Percentiles rank a stretch among this genome's conserved stretches.
Evolutionary conservation across 2,329 filamentous ascomycete genomes (phyloP).

Genomic region (Cladophialophora psammophila): DNA sequence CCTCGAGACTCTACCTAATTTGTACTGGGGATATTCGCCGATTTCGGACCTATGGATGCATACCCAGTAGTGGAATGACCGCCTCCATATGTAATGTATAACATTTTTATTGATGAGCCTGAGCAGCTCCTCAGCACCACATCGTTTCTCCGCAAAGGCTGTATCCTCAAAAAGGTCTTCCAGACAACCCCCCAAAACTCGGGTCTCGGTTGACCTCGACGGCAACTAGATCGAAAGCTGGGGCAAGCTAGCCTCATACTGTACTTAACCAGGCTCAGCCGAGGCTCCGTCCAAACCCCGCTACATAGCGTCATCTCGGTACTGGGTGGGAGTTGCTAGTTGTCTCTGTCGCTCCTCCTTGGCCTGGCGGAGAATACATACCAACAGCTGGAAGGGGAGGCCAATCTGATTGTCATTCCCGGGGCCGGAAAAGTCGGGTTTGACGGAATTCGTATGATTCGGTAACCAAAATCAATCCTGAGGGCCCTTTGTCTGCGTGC

Average conservation of each 20-base stretch:
- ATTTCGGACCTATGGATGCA: background rate
- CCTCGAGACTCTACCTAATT: no score
- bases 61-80: background rate
- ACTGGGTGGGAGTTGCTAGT: background rate
- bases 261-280: conserved; percentile 13
- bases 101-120: background rate
- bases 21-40: background rate
- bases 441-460: background rate
- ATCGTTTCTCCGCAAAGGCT: background rate
- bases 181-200: background rate
- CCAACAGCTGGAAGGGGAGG: no score
- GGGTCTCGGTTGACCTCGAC: conserved; percentile 4
- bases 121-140: background rate
- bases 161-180: background rate
- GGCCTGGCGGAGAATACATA: background rate
- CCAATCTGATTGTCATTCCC: background rate
- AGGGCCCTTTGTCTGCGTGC: background rate
- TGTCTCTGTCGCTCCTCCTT: background rate
- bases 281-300: conserved; percentile 32
- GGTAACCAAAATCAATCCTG: no score
- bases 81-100: background rate
- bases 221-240: conserved; percentile 18
- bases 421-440: background rate
- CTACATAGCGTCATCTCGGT: conserved; percentile 10
- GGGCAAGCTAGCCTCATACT: conserved; percentile 25